Evolutionary conservation across 768 basidiomycete genomes (phyloP), one percentile per base, ranked within the genome.

Genomic region (Lentinula lateritia): DNA sequence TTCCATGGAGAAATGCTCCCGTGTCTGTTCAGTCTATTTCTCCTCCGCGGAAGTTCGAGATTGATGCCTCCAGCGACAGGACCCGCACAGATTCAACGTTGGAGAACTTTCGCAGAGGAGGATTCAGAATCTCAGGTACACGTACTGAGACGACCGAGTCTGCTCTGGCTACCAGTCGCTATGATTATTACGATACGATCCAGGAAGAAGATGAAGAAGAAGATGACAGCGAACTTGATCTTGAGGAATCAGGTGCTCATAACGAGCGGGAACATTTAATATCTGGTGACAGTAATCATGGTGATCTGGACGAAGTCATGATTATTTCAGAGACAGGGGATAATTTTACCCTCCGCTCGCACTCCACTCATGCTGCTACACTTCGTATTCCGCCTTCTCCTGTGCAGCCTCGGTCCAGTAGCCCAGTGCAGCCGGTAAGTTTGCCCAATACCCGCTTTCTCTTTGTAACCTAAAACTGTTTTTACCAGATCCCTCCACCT

Each of bases 31-130:
- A 43, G 13, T 54, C 64, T 32, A 28, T 36, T 12, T 16, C 13
- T 0, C 50, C 64, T 8, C 54, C 64, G 50, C 18, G 35, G 9
- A 38, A 58, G 8, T 69, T 69, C 61, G 59, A 62, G 50, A 65
- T 70, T 42, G 69, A 70, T 57, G 65, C 62, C n/a, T 18, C 58
- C 10, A 62, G 53, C n/a, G 13, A 50, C 36, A 62, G 55, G 36
- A 59, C 67, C 8, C 43, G 39, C 15, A 62, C 61, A 2, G 41
- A 62, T 15, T 62, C 61, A 23, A 62, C 61, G 3, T 34, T 62
- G 56, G 41, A 23, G 2, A 62, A 62, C 16, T 62, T 50, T 34
- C 54, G 61, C 2, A 39, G 38, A 32, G 61, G 35, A 38, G 61
- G 61, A 28, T 62, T 58, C 34, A 50, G 61, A 35, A 2, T 20